Base-by-base conservation (phyloP, 2,329 filamentous ascomycete species). In the Arachnopeziza araneosa region DNA sequence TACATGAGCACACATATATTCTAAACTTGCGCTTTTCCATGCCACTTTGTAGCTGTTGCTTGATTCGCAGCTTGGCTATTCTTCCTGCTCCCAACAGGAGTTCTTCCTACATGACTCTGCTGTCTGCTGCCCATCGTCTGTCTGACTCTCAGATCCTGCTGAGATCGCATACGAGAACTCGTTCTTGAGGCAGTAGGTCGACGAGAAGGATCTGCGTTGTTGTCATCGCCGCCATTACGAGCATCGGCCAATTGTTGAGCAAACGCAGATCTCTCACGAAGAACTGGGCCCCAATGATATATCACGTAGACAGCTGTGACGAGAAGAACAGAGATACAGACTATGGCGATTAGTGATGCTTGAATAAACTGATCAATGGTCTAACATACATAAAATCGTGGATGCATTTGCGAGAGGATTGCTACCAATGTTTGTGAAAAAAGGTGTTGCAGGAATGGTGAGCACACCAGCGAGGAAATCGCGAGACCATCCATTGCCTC, bases 381-480 rank as follows among this genome's bases (percentile, higher is more conserved):
- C 75, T 73, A 84, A 0, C 89, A 8, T 44, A 44, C 36, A 44
- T 44, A 44, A 79, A 54, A 89, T 87, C 0, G 84, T 88, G 3
- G 79, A 83, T 0, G 85, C 84, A 60, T 84, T 81, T 64, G 84
- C 79, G 1, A 88, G 73, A 58, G 79, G 78, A 53, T 79, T 77
- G 19, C 77, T 76, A 24, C 79, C 77, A 26, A 88, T 84, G 66
- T 87, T 83, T 54, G 74, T 69, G 72, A 85, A 86, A 73, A 87
- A 85, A 0, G 88, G 87, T 0, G 81, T 81, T 0, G 87, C 84
- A 17, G 86, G 87, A 55, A 90, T 78, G 0, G 87, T 88, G 1
- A 90, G 81, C 9, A 90, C 79, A 72, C 89, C 88, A 1, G 88
- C 89, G 0, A 91, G 76, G 73, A 91, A 86, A 69, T 91, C 88